These are phyloP conservation scores for Colletotrichum sp. DNA, from an alignment of 2,329 filamentous ascomycete genomes.

Conservation along the genomic window DNA sequence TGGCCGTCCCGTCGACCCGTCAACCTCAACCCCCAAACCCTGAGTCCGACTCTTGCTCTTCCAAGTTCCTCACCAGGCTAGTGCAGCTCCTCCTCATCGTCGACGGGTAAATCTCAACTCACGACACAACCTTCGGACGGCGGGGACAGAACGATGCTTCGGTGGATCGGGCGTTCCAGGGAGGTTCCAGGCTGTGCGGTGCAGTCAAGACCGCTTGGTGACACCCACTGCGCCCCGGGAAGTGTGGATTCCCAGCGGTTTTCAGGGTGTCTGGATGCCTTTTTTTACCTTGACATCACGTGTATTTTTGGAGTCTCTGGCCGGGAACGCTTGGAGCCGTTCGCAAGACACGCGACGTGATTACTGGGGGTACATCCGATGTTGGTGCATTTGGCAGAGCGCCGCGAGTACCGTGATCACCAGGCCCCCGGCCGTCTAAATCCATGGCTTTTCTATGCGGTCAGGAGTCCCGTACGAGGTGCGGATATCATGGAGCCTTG, in stretches of 20 bases:
- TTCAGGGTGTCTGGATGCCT: neutral
- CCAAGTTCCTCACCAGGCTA: neutral
- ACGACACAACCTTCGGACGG: neutral
- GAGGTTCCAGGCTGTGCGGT: neutral
- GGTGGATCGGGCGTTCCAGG: neutral
- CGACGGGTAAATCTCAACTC: neutral
- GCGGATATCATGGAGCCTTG: neutral
- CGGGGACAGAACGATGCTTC: neutral
- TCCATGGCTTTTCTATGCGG: neutral
- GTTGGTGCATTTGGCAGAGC: neutral
- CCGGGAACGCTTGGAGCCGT: conserved; percentile 3
- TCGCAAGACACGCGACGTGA: neutral
- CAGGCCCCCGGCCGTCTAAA: neutral
- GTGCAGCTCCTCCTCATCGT: neutral
- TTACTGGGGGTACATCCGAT: neutral
- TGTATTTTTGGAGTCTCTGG: neutral
- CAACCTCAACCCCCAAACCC: neutral
- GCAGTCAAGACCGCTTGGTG: neutral
- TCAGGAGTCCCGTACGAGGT: neutral
- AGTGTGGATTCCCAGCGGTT: neutral
- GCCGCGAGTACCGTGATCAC: neutral
- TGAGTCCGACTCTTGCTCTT: neutral
- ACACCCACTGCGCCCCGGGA: conserved; percentile 2
- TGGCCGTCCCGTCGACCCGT: neutral
- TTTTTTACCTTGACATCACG: neutral